Evolutionary conservation across 2,329 filamentous ascomycete species (phyloP).

Genomic region (Diplodia mutila): DNA sequence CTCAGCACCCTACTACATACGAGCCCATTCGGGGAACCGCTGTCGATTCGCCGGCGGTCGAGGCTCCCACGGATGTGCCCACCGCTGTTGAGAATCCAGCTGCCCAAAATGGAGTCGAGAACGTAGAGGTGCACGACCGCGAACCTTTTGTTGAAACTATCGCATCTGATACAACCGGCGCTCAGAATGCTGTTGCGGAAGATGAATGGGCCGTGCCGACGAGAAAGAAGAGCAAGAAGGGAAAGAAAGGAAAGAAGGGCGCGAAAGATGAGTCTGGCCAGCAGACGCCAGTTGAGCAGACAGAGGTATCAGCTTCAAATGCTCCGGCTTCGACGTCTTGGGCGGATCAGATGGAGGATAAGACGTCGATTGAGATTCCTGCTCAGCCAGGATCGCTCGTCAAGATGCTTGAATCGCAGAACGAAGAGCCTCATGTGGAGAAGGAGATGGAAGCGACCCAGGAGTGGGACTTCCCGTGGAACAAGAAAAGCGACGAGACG

Average conservation of each 20-base stretch:
- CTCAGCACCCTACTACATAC: neutral
- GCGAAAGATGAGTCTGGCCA: conserved; percentile 16
- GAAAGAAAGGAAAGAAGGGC: conserved; percentile 35
- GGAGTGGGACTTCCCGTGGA: conserved; percentile 7
- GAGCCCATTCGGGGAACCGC: conserved; percentile 30
- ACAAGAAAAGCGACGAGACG: neutral
- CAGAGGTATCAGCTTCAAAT: neutral
- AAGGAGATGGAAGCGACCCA: neutral
- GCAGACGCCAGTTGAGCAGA: conserved; percentile 21
- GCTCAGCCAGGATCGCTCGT: neutral
- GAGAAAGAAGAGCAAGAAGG: conserved; percentile 55
- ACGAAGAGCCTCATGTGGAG: neutral
- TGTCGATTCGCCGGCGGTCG: conserved; percentile 39
- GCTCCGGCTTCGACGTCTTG: conserved; percentile 6
- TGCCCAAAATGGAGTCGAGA: conserved; percentile 28
- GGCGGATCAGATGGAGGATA: conserved; percentile 19
- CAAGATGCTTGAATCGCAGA: neutral
- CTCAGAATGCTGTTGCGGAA: neutral
- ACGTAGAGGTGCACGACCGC: neutral
- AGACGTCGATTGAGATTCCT: neutral
- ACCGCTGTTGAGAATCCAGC: conserved; percentile 36
- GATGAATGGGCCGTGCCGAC: conserved; percentile 40
- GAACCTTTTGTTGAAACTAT: neutral
- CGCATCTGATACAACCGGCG: neutral
- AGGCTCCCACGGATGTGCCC: conserved; percentile 33